Evolutionary conservation across 345 rosid species (phyloP).

Genomic region (Theobroma cacao): DNA sequence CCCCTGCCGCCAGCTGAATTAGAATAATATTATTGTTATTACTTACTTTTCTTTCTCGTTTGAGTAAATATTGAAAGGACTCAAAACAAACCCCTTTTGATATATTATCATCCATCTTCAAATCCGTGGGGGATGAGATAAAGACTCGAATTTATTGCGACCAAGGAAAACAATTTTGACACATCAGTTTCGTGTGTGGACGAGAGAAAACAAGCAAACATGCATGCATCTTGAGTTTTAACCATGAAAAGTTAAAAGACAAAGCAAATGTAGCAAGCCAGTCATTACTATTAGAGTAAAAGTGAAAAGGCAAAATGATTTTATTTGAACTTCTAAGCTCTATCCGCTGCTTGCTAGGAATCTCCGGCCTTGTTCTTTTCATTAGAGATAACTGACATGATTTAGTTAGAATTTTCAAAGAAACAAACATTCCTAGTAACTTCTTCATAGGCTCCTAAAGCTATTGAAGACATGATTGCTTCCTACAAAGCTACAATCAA

Average conservation of each 20-base stretch:
- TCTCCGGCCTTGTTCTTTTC: too few relatives aligned
- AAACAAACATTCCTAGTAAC: neutral
- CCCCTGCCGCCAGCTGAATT: neutral
- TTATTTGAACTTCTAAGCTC: neutral
- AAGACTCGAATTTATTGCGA: neutral
- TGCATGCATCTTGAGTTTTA: neutral
- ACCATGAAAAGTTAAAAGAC: neutral
- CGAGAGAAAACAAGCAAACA: neutral
- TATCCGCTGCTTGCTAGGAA: neutral
- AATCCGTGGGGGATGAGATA: too few relatives aligned
- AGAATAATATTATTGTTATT: neutral
- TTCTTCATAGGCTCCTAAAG: neutral
- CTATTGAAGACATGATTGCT: neutral
- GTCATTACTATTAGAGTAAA: neutral
- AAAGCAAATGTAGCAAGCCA: neutral
- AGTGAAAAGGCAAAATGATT: neutral
- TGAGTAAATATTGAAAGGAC: neutral
- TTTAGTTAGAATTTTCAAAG: neutral
- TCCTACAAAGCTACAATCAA: neutral
- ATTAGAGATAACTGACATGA: too few relatives aligned
- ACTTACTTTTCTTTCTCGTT: neutral
- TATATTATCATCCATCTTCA: too few relatives aligned
- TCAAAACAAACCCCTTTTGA: neutral
- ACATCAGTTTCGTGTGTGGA: neutral
- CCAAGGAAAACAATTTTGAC: neutral